These are phyloP conservation scores for Cephalotrichum gorgonifer DNA, from an alignment of 2,329 filamentous ascomycete genomes.

Conservation along the genomic window DNA sequence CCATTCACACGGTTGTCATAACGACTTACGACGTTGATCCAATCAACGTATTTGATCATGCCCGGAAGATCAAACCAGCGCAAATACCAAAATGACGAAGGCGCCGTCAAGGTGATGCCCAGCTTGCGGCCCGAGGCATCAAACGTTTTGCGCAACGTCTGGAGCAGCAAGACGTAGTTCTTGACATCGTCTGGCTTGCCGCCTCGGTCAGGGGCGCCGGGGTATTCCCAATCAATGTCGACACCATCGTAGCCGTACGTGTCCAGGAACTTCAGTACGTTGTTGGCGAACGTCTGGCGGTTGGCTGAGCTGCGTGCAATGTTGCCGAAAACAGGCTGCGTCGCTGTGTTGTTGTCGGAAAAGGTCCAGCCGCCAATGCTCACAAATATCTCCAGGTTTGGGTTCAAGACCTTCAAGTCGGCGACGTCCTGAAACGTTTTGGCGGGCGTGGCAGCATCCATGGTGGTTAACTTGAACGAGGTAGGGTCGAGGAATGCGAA, in stretches of 20 bases:
- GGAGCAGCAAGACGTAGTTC: slow-evolving; percentile 14
- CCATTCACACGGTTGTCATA: background rate
- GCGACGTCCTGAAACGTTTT: slow-evolving; percentile 16
- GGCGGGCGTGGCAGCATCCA: slow-evolving; percentile 11
- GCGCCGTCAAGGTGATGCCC: slow-evolving; percentile 13
- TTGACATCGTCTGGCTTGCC: slow-evolving; percentile 10
- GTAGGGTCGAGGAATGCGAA: slow-evolving; percentile 23
- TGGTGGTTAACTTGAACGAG: slow-evolving; percentile 16
- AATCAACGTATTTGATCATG: background rate
- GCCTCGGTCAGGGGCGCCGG: slow-evolving; percentile 14
- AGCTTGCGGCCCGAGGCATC: slow-evolving; percentile 8
- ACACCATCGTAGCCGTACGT: slow-evolving; percentile 29
- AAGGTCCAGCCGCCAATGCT: slow-evolving; percentile 31
- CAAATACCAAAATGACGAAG: slow-evolving; percentile 20
- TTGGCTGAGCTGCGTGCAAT: slow-evolving; percentile 18
- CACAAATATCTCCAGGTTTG: slow-evolving; percentile 19
- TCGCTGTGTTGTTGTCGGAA: slow-evolving; percentile 16
- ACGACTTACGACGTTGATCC: slow-evolving; percentile 8
- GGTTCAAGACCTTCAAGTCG: slow-evolving; percentile 16
- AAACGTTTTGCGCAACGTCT: slow-evolving; percentile 10
- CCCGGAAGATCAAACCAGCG: slow-evolving; percentile 13
- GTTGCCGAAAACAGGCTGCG: slow-evolving; percentile 15
- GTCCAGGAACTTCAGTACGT: slow-evolving; percentile 26
- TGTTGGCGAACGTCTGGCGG: slow-evolving; percentile 22
- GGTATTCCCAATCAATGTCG: slow-evolving; percentile 38